Evolutionary conservation across 2,329 filamentous ascomycete genomes (phyloP), one percentile per base, ranked within the genome.

Genomic region (Colletotrichum tamarilloi): DNA sequence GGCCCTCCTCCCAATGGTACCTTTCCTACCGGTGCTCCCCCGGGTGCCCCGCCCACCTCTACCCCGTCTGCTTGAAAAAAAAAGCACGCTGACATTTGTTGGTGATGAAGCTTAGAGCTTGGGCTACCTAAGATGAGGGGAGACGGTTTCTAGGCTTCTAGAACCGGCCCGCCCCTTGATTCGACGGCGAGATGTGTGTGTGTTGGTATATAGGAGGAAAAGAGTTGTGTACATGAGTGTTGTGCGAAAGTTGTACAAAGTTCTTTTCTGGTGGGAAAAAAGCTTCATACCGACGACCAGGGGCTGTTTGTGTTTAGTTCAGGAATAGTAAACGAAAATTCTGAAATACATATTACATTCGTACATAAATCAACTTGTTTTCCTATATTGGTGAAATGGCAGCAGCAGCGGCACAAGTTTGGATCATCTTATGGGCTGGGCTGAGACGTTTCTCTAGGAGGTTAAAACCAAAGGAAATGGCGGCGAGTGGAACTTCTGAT

Each of bases 1-100:
- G 55, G 56, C 57, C 38, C 65, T 19, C 42, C 46, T 2, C 46
- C 63, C 26, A 65, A 38, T 26, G n/a, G 62, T 35, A 65, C 62
- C 19, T n/a, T 24, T 12, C 32, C 62, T n/a, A n/a, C 52, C 53
- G 53, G 53, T 60, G 63, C 28, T 57, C 53, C 30, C 42, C 42
- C 42, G 16, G 42, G 42, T 11, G 22, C 24, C 24, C 19, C 12
- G 38, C 14, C 63, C 53, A 22, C 32, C 19, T 3, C 53, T 32
- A 46, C 63, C 4, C 16, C 62, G 28, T 64, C 62, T 49, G 49
- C n/a, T 57, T 55, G 8, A 26, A 12, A 7, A 38, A 5, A 26
- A 12, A 42, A 38, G 12, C 38, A 5, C 49, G 30, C 35, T 42
- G 12, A 26, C 26, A 5, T 42, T 22, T 24, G 22, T 67, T 30